phyloP scores from a whole-genome alignment of 495 filamentous ascomycete genomes.

The Rhypophila decipiens region DNA sequence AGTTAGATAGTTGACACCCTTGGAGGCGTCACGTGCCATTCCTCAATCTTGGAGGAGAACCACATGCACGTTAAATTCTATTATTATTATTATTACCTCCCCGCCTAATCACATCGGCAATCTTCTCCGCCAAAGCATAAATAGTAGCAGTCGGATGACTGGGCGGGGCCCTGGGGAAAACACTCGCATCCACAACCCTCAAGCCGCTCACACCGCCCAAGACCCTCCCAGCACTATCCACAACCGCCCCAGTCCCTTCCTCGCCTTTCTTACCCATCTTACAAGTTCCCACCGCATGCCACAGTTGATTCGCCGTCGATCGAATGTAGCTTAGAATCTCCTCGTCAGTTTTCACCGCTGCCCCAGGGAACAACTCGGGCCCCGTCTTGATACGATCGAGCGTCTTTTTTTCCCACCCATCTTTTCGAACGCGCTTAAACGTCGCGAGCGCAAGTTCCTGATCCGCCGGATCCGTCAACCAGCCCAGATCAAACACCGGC shows the following conservation, averaged over 20 bases:
- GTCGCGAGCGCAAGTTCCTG: constrained; percentile 36
- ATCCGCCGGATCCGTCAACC: constrained; percentile 39
- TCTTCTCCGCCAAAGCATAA: constrained; percentile 36
- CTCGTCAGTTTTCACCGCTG: constrained; percentile 36
- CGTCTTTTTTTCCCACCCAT: constrained; percentile 18
- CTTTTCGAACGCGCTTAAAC: constrained; percentile 36
- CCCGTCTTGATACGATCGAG: constrained; percentile 20
- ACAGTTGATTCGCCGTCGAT: constrained; percentile 35
- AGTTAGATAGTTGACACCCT: too few relatives aligned
- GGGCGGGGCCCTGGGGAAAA: constrained; percentile 42
- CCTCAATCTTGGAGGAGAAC: too few relatives aligned
- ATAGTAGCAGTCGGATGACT: constrained; percentile 38
- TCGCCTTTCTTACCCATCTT: constrained; percentile 38
- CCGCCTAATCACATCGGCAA: constrained; percentile 13
- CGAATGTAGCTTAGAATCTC: constrained; percentile 40
- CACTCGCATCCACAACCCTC: constrained; percentile 34
- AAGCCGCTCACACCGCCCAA: constrained; percentile 47
- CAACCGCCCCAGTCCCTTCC: constrained; percentile 1
- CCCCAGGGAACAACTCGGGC: constrained; percentile 26
- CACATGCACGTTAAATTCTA: too few relatives aligned
- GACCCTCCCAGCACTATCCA: constrained; percentile 39
- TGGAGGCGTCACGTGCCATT: too few relatives aligned
- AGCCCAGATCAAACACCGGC: constrained; percentile 43
- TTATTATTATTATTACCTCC: too few relatives aligned
- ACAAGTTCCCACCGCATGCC: constrained; percentile 47